These are phyloP conservation scores for Aspergillus nanangensis DNA, from an alignment of 495 filamentous ascomycete genomes.

Conservation along the genomic window DNA sequence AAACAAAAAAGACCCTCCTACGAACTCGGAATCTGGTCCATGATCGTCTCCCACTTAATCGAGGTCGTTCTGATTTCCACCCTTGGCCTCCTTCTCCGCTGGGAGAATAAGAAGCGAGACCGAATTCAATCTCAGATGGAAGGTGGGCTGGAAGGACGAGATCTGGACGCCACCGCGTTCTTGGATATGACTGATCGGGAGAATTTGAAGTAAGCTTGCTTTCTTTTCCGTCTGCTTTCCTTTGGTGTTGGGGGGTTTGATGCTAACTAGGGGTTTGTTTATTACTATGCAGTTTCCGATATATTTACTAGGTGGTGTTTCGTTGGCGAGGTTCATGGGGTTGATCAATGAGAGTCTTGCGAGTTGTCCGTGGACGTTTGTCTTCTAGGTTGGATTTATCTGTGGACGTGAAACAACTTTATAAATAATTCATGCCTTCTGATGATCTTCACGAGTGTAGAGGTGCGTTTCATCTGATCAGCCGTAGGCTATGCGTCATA, in stretches of 20 bases:
- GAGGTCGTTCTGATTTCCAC: slow-evolving; percentile 44
- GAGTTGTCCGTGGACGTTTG: too few relatives aligned
- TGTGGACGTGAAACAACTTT: too few relatives aligned
- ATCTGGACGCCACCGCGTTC: slow-evolving; percentile 53
- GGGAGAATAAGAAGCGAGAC: slow-evolving; percentile 56
- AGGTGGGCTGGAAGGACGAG: slow-evolving; percentile 43
- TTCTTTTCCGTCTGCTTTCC: background rate
- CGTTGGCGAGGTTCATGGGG: background rate
- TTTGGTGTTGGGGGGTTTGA: background rate
- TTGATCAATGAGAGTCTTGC: too few relatives aligned
- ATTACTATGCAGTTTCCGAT: slow-evolving; percentile 23
- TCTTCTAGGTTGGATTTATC: too few relatives aligned
- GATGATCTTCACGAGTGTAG: too few relatives aligned
- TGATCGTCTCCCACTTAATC: slow-evolving; percentile 57
- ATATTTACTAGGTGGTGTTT: slow-evolving; percentile 22
- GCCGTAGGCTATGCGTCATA: too few relatives aligned
- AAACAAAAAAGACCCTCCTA: slow-evolving; percentile 41
- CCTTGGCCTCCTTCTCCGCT: slow-evolving; percentile 44
- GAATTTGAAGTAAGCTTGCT: slow-evolving; percentile 46
- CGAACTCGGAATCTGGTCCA: slow-evolving; percentile 55
- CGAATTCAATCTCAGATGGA: slow-evolving; percentile 43
- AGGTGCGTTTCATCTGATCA: too few relatives aligned
- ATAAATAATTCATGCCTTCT: too few relatives aligned
- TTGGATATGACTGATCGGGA: slow-evolving; percentile 58
- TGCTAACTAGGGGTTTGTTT: slow-evolving; percentile 1